A percentile compares a stretch with the other conserved stretches of the same genome.
Conservation (phyloP, 768 basidiomycete species). For the Lactifluus pinguis region DNA sequence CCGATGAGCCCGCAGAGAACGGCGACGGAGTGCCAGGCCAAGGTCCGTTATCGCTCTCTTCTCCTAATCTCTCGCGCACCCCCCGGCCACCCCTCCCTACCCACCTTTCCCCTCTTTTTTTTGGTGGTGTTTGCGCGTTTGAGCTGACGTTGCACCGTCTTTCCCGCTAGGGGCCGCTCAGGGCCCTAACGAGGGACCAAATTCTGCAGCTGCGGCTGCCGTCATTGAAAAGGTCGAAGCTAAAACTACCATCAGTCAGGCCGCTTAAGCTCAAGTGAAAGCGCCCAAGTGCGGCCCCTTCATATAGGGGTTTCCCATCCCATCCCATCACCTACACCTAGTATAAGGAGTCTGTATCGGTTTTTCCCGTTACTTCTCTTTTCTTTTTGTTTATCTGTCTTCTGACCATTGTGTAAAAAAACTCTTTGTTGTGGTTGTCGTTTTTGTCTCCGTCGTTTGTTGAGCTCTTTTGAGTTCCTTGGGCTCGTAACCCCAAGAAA, state of each 20-base stretch:
- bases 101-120: too few relatives aligned
- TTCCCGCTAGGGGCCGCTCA: background rate
- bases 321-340: too few relatives aligned
- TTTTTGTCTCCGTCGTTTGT: background rate
- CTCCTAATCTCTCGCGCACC: too few relatives aligned
- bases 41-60: background rate
- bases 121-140: background rate
- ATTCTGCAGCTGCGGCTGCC: background rate
- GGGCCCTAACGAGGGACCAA: constrained; percentile 7
- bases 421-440: background rate
- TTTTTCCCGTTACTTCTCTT: background rate
- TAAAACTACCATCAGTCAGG: background rate
- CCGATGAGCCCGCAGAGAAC: constrained; percentile 13
- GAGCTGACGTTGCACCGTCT: background rate
- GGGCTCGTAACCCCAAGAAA: background rate
- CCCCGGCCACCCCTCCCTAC: background rate
- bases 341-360: background rate
- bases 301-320: background rate
- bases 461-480: background rate
- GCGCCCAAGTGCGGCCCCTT: background rate
- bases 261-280: background rate
- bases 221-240: constrained; percentile 7
- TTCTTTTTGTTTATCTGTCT: constrained; percentile 9
- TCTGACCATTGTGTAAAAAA: constrained; percentile 1
- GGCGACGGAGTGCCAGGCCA: background rate